Conservation (phyloP, 1,284 basidiomycete genomes). For the Lentinula novae-zelandiae region DNA sequence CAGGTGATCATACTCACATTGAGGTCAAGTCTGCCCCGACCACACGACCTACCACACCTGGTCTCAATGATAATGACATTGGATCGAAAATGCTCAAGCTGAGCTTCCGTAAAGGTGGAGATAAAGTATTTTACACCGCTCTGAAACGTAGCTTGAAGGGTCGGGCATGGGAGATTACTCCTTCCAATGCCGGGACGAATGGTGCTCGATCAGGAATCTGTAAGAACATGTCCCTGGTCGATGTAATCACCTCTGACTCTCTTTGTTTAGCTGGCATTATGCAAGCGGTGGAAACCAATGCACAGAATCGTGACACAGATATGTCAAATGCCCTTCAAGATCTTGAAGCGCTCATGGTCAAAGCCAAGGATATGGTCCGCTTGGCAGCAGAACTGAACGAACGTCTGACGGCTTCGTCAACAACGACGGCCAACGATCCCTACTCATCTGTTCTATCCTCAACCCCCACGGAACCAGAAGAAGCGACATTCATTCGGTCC, state of each 20-base stretch:
- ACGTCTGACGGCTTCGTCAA: conserved; percentile 52
- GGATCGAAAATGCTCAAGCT: conserved; percentile 55
- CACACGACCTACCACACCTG: conserved; percentile 53
- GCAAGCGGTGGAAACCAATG: conserved; percentile 65
- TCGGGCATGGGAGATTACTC: conserved; percentile 76
- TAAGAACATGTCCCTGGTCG: neutral
- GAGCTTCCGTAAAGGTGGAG: conserved; percentile 91
- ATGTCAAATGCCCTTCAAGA: conserved; percentile 85
- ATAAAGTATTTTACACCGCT: conserved; percentile 77
- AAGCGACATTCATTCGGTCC: conserved; percentile 82
- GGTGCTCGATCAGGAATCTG: conserved; percentile 16
- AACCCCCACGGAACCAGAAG: conserved; percentile 55
- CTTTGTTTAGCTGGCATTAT: conserved; percentile 71
- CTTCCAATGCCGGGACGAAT: conserved; percentile 15
- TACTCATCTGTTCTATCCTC: conserved; percentile 14
- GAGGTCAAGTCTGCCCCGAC: conserved; percentile 56
- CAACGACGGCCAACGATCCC: conserved; percentile 38
- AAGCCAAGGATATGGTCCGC: conserved; percentile 90
- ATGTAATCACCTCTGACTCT: conserved; percentile 5
- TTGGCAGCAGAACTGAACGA: conserved; percentile 88
- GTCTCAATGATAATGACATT: conserved; percentile 28
- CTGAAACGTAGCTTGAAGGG: conserved; percentile 75
- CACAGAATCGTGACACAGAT: conserved; percentile 58
- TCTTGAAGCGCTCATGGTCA: conserved; percentile 87
- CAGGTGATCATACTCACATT: conserved; percentile 14